Conservation (phyloP, 345 rosid genomes). For the Eutrema heterophyllum region DNA sequence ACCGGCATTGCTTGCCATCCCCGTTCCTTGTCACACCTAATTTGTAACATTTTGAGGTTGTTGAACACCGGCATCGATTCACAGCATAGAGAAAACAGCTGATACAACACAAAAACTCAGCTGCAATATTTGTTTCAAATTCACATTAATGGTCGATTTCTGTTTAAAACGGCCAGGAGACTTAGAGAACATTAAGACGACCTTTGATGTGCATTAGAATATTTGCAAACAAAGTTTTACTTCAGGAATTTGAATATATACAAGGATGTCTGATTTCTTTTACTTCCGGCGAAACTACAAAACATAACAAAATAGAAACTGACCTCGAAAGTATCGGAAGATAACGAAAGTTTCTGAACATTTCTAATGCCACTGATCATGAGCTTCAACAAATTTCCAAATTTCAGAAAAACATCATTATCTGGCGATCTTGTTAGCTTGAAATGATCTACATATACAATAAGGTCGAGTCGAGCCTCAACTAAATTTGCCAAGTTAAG, state of each 20-base stretch:
- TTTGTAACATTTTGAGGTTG: neutral
- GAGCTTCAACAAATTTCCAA: neutral
- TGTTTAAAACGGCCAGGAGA: too few species aligned
- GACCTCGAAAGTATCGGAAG: neutral
- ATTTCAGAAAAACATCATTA: neutral
- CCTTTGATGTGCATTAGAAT: too few species aligned
- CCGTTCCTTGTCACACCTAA: neutral
- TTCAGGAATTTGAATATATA: too few species aligned
- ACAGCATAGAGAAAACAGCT: neutral
- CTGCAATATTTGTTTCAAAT: too few species aligned
- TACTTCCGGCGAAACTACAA: neutral
- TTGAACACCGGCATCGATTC: too few species aligned
- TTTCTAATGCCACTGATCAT: neutral
- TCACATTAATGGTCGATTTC: too few species aligned
- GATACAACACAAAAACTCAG: neutral
- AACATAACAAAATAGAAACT: neutral
- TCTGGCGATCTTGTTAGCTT: neutral
- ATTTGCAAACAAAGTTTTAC: too few species aligned
- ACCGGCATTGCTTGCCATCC: neutral
- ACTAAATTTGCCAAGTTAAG: neutral
- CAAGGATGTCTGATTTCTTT: neutral
- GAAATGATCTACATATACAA: neutral
- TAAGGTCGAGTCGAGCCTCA: neutral
- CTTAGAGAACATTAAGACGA: neutral
- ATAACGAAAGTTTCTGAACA: too few species aligned